Conservation (phyloP, 1,284 basidiomycete species). For the Puccinia coronata region DNA sequence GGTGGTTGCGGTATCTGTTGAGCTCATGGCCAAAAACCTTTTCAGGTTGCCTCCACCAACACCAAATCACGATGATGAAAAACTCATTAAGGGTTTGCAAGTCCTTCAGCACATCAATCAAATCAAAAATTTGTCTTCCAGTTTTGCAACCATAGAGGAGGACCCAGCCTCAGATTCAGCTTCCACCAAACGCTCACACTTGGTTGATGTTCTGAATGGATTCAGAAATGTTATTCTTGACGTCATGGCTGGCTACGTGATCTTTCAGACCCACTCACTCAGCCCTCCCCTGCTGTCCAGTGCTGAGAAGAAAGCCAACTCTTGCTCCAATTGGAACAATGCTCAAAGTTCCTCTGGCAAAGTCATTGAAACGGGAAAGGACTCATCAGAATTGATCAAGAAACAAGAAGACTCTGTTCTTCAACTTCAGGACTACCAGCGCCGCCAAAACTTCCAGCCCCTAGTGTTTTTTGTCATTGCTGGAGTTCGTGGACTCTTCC, state of each 20-base stretch:
- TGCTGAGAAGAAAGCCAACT: no score
- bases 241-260: not conserved
- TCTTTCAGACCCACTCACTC: conserved; percentile 13
- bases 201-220: no score
- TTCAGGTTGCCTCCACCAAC: not conserved
- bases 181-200: not conserved
- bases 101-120: not conserved
- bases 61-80: not conserved
- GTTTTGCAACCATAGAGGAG: not conserved
- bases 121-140: no score
- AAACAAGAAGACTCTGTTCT: not conserved
- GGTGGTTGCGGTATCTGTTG: not conserved
- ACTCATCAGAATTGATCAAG: no score
- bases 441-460: no score
- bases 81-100: not conserved
- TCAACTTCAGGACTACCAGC: no score
- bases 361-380: not conserved
- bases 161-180: not conserved
- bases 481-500: conserved; percentile 5
- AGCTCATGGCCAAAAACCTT: conserved; percentile 1
- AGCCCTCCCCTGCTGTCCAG: not conserved
- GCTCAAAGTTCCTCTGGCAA: no score
- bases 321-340: not conserved
- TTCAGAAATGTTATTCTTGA: no score
- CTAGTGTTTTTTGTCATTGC: not conserved